Conservation (phyloP, 2,329 filamentous ascomycete genomes). For the Colletotrichum falcatum region DNA sequence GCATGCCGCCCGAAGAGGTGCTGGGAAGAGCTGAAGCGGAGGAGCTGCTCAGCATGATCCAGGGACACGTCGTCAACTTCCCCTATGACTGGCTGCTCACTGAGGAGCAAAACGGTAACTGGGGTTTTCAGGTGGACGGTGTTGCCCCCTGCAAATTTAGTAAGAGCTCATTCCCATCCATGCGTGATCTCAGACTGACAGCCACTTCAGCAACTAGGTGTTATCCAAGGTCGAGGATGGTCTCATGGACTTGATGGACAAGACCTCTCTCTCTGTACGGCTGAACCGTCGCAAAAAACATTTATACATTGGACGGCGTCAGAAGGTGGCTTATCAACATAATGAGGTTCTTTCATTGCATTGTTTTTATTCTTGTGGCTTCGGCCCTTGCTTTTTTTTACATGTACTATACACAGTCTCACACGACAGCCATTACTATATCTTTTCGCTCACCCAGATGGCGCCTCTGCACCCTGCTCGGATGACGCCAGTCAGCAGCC, state of each 20-base stretch:
- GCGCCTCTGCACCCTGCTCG: constrained; percentile 90
- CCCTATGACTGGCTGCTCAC: constrained; percentile 95
- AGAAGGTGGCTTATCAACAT: not conserved
- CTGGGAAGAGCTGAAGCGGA: constrained; percentile 82
- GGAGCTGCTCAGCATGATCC: constrained; percentile 81
- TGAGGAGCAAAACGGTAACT: constrained; percentile 93
- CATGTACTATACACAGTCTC: constrained; percentile 42
- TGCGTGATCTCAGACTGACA: constrained; percentile 45
- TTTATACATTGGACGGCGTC: constrained; percentile 8
- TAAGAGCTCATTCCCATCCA: constrained; percentile 60
- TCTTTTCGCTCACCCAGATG: constrained; percentile 88
- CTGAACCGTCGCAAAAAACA: constrained; percentile 13
- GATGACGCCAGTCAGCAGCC: constrained; percentile 88
- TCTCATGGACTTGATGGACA: constrained; percentile 14
- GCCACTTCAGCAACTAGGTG: constrained; percentile 49
- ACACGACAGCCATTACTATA: constrained; percentile 56
- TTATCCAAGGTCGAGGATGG: constrained; percentile 12
- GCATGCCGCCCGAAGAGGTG: constrained; percentile 79
- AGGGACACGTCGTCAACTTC: constrained; percentile 91
- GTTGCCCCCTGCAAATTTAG: constrained; percentile 97
- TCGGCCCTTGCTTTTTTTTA: constrained; percentile 34
- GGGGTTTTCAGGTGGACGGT: constrained; percentile 96
- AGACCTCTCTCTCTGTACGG: constrained; percentile 11
- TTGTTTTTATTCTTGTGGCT: constrained; percentile 30
- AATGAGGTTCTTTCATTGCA: constrained; percentile 1